Percentiles rank a stretch among this genome's conserved stretches.
Conservation (phyloP, 83 land plant species). For the Diphasiastrum complanatum region DNA sequence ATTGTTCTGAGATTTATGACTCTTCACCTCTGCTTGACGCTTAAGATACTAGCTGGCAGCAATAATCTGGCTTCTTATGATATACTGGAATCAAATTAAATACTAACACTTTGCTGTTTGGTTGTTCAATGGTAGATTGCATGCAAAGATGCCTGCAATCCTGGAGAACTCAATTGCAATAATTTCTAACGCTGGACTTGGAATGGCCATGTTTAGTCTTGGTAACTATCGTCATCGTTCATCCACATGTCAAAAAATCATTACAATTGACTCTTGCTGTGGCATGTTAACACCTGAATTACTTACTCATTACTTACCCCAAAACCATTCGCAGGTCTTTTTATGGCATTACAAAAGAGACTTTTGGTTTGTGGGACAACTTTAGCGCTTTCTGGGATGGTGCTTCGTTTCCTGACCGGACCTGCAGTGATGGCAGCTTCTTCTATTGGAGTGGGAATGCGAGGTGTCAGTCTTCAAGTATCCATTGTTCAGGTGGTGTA, state of each 20-base stretch:
- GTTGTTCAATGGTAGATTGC: constrained; percentile 34
- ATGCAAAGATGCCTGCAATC: constrained; percentile 30
- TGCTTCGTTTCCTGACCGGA: constrained; percentile 37
- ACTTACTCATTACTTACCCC: neutral
- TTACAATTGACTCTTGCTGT: neutral
- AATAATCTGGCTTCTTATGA: no score
- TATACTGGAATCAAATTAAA: no score
- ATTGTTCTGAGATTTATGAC: no score
- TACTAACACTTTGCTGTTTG: no score
- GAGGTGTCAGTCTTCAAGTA: constrained; percentile 22
- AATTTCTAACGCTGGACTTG: constrained; percentile 50
- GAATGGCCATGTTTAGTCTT: constrained; percentile 73
- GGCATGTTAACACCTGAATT: neutral
- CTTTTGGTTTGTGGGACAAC: constrained; percentile 42
- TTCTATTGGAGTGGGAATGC: constrained; percentile 27
- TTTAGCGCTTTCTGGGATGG: constrained; percentile 34
- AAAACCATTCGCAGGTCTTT: constrained; percentile 35
- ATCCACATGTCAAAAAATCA: neutral
- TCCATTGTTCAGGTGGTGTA: constrained; percentile 50
- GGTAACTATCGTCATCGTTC: constrained; percentile 26
- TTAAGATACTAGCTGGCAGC: no score
- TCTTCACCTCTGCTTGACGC: no score
- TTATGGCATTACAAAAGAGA: constrained; percentile 44
- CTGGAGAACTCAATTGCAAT: constrained; percentile 38
- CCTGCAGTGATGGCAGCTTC: constrained; percentile 47